phyloP scores from a whole-genome alignment of 805 yeast genomes.

The Kodamaea nitidulidarum region DNA sequence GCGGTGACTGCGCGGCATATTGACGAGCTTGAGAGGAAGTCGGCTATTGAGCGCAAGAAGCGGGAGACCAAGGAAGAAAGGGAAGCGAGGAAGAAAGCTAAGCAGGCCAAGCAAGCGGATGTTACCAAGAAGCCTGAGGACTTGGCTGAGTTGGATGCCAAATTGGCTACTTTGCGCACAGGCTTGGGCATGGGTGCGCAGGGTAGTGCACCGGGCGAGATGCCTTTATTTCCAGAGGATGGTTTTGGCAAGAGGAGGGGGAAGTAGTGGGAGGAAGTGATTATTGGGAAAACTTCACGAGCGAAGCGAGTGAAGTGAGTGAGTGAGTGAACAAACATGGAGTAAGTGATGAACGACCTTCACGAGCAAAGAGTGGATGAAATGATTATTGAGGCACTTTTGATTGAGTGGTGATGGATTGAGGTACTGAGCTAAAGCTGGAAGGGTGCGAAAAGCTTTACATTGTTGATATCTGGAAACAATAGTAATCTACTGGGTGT shows the following conservation, averaged over 20 bases:
- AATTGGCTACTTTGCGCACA: conserved; percentile 26
- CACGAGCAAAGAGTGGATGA: too few relatives aligned
- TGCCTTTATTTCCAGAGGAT: conserved; percentile 5
- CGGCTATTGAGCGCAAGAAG: conserved; percentile 64
- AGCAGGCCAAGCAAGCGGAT: conserved; percentile 18
- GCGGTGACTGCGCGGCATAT: conserved; percentile 59
- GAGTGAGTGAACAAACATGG: too few relatives aligned
- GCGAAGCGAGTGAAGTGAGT: too few relatives aligned
- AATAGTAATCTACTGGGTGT: too few relatives aligned
- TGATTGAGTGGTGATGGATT: too few relatives aligned
- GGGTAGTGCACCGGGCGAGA: conserved; percentile 2
- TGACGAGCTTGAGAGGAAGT: conserved; percentile 58
- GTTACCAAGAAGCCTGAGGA: conserved; percentile 31
- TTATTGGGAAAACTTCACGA: too few relatives aligned
- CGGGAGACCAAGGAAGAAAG: conserved; percentile 19
- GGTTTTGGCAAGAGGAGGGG: conserved; percentile 1
- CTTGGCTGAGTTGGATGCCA: conserved; percentile 33
- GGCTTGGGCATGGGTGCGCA: conserved; percentile 7
- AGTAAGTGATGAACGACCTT: too few relatives aligned
- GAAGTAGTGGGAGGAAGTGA: too few relatives aligned
- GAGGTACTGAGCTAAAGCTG: too few relatives aligned
- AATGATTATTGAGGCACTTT: too few relatives aligned
- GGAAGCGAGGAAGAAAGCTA: conserved; percentile 16
- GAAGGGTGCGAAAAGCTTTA: too few relatives aligned
- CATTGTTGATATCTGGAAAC: too few relatives aligned